Base-by-base conservation (phyloP, 202 grass and related monocot genomes). In the Musa balbisiana region DNA sequence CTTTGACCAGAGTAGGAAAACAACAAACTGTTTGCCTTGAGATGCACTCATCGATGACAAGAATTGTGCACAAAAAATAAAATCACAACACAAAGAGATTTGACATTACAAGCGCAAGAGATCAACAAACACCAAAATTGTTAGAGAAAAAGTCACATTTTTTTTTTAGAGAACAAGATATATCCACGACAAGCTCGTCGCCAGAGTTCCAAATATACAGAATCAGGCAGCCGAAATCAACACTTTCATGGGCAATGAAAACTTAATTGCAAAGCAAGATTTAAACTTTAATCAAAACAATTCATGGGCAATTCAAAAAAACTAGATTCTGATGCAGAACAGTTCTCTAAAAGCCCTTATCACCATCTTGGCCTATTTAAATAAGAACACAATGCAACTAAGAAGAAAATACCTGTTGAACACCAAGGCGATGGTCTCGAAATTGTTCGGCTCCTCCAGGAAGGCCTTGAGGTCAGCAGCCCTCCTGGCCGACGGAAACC, bases 391-490 rank as follows among this genome's bases (percentile, higher is more conserved):
- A 69, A 76, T 75, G 33, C 10, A 22, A 58, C 63, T 77, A 53
- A 22, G 27, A 24, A 55, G 17, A 8, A 71, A 78, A 62, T 83
- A 97, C 93, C 90, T 93, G 81, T 91, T 97, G 80, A 97, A 93
- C 33, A 89, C 15, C 51, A 86, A 22, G 54, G 93, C 85, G 2
- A 97, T 79, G 5, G 88, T 91, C 0, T 93, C 88, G 23, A 97
- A 97, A 73, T 97, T 97, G 60, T 60, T 77, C 3, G 86, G 86
- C 4, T 86, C 80, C 78, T 97, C 93, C 23, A 97, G 13, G 78
- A 93, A 97, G n/a, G 93, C 88, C 80, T 86, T 97, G 83, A 97
- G 86, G 70, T 97, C 86, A 9, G 93, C 90, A 13, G 86, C 86
- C 21, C 79, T 85, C 17, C 82, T 82, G 1, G 88, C 90, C 5